Evolutionary conservation across 2,329 filamentous ascomycete genomes (phyloP), one percentile per base, ranked within the genome.

Genomic region (Hypoxylon sp.): DNA sequence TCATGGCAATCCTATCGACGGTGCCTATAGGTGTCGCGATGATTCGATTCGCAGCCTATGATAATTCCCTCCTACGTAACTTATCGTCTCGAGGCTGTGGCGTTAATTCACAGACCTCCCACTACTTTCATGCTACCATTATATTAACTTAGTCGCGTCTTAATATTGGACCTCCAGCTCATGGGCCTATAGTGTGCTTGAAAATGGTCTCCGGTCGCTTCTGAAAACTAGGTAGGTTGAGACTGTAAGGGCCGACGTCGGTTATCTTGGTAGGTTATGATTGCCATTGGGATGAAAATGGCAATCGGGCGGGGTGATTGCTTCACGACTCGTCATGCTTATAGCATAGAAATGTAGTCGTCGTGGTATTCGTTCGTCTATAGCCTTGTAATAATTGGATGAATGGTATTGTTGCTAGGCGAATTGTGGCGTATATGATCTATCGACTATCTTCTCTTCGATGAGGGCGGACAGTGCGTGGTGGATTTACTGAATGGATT

Each of bases 1-100:
- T 61, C 59, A 46, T 47, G 37, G 54, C 24, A 50, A 58, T 32
- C 37, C 29, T 46, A 53, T 19, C 50, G 37, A 46, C 50, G 17
- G 39, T 48, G n/a, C 15, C 44, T 55, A 24, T 35, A 46, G 48
- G 39, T 50, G 35, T 61, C 39, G 55, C 44, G 24, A 37, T 44
- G 19, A 24, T 59, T 57, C 27, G 55, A 24, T 47, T 42, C 29
- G 32, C 27, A 39, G 15, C 27, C 35, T 44, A 21, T 15, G 8
- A 29, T 48, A 6, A 31, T 37, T 59, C 48, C 42, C 29, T 37
- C 48, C 21, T 32, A 27, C 51, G 50, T 42, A 29, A 31, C 19
- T 24, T 29, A 13, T 29, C 8, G 8, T 13, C 42, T 39, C 24
- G 24, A 21, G 19, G 29, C 27, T n/a, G 21, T 35, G 29, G 31